Evolutionary conservation across 148 eudicot species (phyloP), one percentile per base, ranked within the genome.

Genomic region (Arctostaphylos glauca): DNA sequence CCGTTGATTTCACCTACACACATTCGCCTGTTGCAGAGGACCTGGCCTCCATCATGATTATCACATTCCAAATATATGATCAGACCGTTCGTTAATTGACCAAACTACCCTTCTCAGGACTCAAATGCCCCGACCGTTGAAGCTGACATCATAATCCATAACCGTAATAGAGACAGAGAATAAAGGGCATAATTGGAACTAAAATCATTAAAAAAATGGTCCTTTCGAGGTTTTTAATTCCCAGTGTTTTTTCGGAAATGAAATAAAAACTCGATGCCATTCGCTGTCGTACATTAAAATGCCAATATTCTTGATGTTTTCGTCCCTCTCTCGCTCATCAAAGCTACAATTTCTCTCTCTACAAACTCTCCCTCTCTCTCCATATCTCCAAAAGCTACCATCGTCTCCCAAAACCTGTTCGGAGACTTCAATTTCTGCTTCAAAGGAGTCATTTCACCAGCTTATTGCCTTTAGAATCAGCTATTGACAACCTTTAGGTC

Each of bases 291-390:
- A 9, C 50, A 75, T 75, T 75, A 31, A 31, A 31, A 31, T 74
- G 48, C 18, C 43, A 58, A 10, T 19, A 74, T n/a, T 21, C 78
- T 10, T 18, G 56, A 12, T 46, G 56, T 50, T 75, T 75, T 50
- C 31, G 43, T 12, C 78, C 49, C 7, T 19, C 25, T 31, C 77
- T 74, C 3, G 5, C 71, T 21, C 71, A 0, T 31, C 38, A 31
- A 31, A 0, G 38, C 38, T 31, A 31, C 38, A 31, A 6, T n/a
- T 38, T 66, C 77, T 74, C 52, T 74, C 77, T 73, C 76, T 73
- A 52, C 18, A 31, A 67, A 60, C 74, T 72, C 38, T 74, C 38
- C 38, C 54, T 19, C 77, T 74, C 77, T 72, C 38, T 74, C 38
- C 38, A 31, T 19, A 55, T 74, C 77, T 23, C 19, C 53, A 23